These are phyloP conservation scores for Pseudogymnoascus sp. DNA, from an alignment of 2,329 filamentous ascomycete species.

Conservation along the genomic window DNA sequence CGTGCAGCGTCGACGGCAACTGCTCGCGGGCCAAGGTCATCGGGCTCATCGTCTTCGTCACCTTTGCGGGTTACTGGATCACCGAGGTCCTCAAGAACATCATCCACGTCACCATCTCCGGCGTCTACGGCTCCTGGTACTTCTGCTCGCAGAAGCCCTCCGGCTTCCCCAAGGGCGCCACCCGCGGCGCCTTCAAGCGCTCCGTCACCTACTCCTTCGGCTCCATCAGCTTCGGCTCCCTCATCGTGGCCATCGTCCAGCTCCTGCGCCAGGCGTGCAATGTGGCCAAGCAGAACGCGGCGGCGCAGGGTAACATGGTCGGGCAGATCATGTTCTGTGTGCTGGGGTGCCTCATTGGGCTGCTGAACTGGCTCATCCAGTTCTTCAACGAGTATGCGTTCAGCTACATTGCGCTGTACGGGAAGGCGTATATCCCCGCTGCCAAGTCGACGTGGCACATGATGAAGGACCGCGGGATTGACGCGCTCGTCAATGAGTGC, in stretches of 20 bases:
- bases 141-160: constrained; percentile 56
- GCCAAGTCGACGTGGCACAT: constrained; percentile 55
- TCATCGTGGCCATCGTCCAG: constrained; percentile 82
- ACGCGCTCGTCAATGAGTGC: constrained; percentile 66
- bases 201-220: constrained; percentile 88
- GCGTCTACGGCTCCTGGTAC: constrained; percentile 91
- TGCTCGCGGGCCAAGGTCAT: constrained; percentile 74
- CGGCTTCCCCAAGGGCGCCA: constrained; percentile 67
- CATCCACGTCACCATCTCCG: constrained; percentile 78
- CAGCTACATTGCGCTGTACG: constrained; percentile 86
- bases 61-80: constrained; percentile 91
- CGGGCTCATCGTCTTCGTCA: constrained; percentile 76
- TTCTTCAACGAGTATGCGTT: constrained; percentile 92
- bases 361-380: constrained; percentile 78
- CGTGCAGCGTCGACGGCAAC: constrained; percentile 38
- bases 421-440: constrained; percentile 75
- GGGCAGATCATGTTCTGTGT: constrained; percentile 62
- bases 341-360: constrained; percentile 63
- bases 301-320: constrained; percentile 59
- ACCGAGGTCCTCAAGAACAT: constrained; percentile 91
- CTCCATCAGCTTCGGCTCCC: constrained; percentile 76
- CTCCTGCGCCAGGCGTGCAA: constrained; percentile 74
- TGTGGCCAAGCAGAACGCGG: constrained; percentile 60
- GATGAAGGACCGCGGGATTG: constrained; percentile 87
- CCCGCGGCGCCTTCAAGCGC: constrained; percentile 72